Base-by-base conservation (phyloP, 1,284 basidiomycete species). In the Porogramme epimiltina region DNA sequence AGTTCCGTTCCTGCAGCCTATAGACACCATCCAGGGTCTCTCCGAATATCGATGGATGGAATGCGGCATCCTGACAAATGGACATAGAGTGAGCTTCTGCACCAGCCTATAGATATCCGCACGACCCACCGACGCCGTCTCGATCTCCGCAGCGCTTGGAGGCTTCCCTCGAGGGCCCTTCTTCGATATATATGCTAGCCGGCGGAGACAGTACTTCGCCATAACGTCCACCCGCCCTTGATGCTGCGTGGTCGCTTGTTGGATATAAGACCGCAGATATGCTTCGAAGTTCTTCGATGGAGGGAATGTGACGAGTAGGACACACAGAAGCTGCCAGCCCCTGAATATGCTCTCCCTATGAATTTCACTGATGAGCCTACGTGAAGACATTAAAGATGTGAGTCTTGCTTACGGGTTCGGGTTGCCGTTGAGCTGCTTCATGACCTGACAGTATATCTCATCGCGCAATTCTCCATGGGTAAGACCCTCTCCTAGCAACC, bases 21-120 rank as follows among this genome's bases (percentile, higher is more conserved):
- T 91, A 88, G 56, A 93, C 87, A 19, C 85, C 85, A 57, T 91
- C 87, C 9, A 97, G 76, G 0, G 89, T 87, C 73, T 95, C 92
- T 40, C 93, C 93, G 64, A 96, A 97, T 0, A 91, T 94, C 1
- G 91, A 93, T 0, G 93, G 93, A 61, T 94, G 90, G 73, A 96
- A 97, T 2, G 94, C 93, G 24, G 92, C 91, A 63, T 95, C 92
- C 84, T 90, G 61, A 36, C 3, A 37, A 43, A 42, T 24, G n/a
- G 39, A 45, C 41, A 13, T 37, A 22, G 10, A 2, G 11, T 20
- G 23, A 28, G 16, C 36, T 19, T 52, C 37, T 50, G 45, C 33
- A 31, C 39, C 39, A 25, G 31, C n/a, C 4, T 10, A 10, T 22
- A 18, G 20, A n/a, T 15, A n/a, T 16, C 13, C 23, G 26, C 3